Conservation (phyloP, 2,329 filamentous ascomycete species). For the Cladosporium oxysporum region DNA sequence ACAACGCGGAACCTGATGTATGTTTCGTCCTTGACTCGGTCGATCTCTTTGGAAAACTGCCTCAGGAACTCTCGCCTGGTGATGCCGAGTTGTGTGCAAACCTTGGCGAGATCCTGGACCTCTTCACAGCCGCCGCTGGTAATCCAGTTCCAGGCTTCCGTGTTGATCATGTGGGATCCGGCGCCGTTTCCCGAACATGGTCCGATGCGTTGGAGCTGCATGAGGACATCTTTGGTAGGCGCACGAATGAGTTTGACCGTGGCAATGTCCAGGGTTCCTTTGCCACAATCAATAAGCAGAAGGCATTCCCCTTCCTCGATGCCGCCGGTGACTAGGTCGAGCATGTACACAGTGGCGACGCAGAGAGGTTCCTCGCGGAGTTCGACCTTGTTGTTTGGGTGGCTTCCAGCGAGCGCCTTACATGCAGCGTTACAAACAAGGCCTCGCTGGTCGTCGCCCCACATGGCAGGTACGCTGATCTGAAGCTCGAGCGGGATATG, state of each 20-base stretch:
- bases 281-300: background rate
- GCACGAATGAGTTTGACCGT: background rate
- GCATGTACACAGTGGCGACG: background rate
- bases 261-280: background rate
- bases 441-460: background rate
- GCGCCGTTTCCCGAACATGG: background rate
- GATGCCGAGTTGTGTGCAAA: background rate
- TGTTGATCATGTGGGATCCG: background rate
- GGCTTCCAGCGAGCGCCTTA: background rate
- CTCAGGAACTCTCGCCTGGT: background rate
- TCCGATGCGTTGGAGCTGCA: background rate
- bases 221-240: background rate
- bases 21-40: background rate
- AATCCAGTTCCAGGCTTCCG: background rate
- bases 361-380: background rate
- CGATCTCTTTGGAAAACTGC: background rate
- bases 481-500: background rate
- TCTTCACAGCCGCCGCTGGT: background rate
- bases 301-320: background rate
- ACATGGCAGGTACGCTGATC: slow-evolving; percentile 2
- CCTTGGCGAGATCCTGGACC: background rate
- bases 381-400: background rate
- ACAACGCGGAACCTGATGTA: no score
- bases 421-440: background rate
- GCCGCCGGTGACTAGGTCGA: background rate